Evolutionary conservation across 768 basidiomycete genomes (phyloP).

Genomic region (Lactarius indigo): DNA sequence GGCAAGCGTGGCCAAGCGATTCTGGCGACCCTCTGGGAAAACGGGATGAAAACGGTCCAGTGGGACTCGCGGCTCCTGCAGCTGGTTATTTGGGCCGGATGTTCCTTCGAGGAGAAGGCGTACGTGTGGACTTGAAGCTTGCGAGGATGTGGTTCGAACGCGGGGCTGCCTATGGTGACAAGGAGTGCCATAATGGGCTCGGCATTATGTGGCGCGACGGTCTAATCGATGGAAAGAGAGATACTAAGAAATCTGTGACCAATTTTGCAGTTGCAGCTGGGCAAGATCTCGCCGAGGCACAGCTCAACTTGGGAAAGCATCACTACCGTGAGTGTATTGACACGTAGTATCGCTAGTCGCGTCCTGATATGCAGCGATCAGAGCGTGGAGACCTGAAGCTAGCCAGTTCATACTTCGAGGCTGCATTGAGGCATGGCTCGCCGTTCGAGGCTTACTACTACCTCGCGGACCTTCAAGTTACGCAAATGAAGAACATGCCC

Average conservation of each 20-base stretch:
- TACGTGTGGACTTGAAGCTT: slow-evolving; percentile 64
- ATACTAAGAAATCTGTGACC: slow-evolving; percentile 56
- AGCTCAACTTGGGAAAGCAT: slow-evolving; percentile 85
- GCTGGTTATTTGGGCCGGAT: slow-evolving; percentile 91
- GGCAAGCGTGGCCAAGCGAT: slow-evolving; percentile 86
- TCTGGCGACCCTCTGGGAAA: slow-evolving; percentile 49
- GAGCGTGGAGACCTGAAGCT: slow-evolving; percentile 63
- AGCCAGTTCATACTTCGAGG: slow-evolving; percentile 77
- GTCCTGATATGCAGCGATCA: slow-evolving; percentile 32
- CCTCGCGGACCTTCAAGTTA: slow-evolving; percentile 75
- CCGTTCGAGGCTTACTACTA: slow-evolving; percentile 96
- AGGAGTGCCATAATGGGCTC: slow-evolving; percentile 85
- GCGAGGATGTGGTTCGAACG: slow-evolving; percentile 96
- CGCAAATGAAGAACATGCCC: slow-evolving; percentile 48
- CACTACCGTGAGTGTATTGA: slow-evolving; percentile 48
- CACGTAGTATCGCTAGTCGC: slow-evolving; percentile 4
- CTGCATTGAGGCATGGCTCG: slow-evolving; percentile 81
- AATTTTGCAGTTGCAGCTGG: slow-evolving; percentile 79
- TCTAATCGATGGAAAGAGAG: slow-evolving; percentile 59
- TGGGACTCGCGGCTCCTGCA: slow-evolving; percentile 67
- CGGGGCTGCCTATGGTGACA: slow-evolving; percentile 74
- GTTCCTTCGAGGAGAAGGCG: slow-evolving; percentile 91
- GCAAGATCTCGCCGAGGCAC: slow-evolving; percentile 88
- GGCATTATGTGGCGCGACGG: slow-evolving; percentile 94
- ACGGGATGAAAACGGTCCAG: slow-evolving; percentile 31